Evolutionary conservation across 192 early-diverging fungal genomes (phyloP), one percentile per base, ranked within the genome.

Genomic region (Anaeromyces robustus): DNA sequence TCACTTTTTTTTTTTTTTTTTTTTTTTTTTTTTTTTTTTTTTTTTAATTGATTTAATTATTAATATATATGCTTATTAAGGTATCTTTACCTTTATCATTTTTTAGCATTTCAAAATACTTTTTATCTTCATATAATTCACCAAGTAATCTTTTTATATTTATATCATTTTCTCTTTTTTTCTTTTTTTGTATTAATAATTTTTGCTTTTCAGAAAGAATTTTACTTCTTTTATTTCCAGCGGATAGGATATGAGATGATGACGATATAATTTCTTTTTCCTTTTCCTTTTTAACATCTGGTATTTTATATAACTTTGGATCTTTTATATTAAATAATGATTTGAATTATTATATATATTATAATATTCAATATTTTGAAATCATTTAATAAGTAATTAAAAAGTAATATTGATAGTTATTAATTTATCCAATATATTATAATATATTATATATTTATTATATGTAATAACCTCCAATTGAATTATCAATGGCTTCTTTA

Each of bases 401-500:
- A n/a, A n/a, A n/a, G n/a, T n/a, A n/a, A n/a, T n/a, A n/a, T n/a
- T n/a, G n/a, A n/a, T n/a, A n/a, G n/a, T n/a, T n/a, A n/a, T n/a
- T n/a, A n/a, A n/a, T n/a, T n/a, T n/a, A n/a, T n/a, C n/a, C n/a
- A n/a, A n/a, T n/a, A n/a, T n/a, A n/a, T n/a, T n/a, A n/a, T 14
- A 39, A 14, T 1, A 39, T 39, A 4, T 39, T 22, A 78, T 22
- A 79, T 39, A n/a, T 29, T 26, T 22, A n/a, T 16, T 4, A 82
- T 29, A 19, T 77, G n/a, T n/a, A n/a, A n/a, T n/a, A n/a, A 82
- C 81, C 77, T 26, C 90, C 90, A 77, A 91, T 90, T 2, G 85
- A 85, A 81, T 91, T 91, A 77, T 91, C 86, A 68, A 91, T 91
- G 9, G 90, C 90, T 81, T 91, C 90, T 30, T 89, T 41, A 26